Evolutionary conservation across 768 basidiomycete genomes (phyloP).

Genomic region (Daedalea quercina): DNA sequence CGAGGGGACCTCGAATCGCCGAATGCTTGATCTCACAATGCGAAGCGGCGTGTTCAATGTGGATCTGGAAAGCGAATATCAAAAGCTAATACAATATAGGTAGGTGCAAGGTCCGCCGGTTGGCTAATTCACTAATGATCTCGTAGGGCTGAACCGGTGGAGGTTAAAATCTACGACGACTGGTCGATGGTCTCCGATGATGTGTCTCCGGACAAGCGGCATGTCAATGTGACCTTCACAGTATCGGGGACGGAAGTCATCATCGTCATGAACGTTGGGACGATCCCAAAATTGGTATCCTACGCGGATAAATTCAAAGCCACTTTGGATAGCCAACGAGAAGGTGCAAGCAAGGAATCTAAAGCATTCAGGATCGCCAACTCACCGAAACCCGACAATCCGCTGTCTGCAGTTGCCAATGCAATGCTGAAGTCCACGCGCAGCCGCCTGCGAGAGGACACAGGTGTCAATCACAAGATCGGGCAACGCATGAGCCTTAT

Average conservation of each 20-base stretch:
- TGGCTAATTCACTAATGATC: background rate
- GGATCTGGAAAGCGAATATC: slow-evolving; percentile 70
- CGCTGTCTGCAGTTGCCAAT: slow-evolving; percentile 79
- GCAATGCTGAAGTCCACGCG: slow-evolving; percentile 76
- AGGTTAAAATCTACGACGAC: slow-evolving; percentile 72
- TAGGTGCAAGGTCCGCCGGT: slow-evolving; percentile 26
- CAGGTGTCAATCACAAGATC: slow-evolving; percentile 52
- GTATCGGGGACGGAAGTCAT: slow-evolving; percentile 65
- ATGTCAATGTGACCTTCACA: slow-evolving; percentile 67
- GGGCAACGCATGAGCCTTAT: slow-evolving; percentile 70
- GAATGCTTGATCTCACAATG: slow-evolving; percentile 69
- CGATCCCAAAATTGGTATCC: slow-evolving; percentile 70
- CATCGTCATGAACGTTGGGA: slow-evolving; percentile 62
- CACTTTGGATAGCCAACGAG: slow-evolving; percentile 65
- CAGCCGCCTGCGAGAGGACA: slow-evolving; percentile 64
- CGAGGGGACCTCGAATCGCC: slow-evolving; percentile 26
- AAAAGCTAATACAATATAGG: slow-evolving; percentile 71
- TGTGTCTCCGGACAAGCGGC: slow-evolving; percentile 37
- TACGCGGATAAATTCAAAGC: slow-evolving; percentile 70
- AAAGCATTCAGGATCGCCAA: slow-evolving; percentile 67
- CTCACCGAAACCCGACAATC: slow-evolving; percentile 70
- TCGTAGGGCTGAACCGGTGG: slow-evolving; percentile 68
- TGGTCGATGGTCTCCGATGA: slow-evolving; percentile 53
- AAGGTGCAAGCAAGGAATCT: slow-evolving; percentile 75
- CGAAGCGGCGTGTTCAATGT: slow-evolving; percentile 65